phyloP scores from a whole-genome alignment of 2,329 filamentous ascomycete genomes.

The Monilinia vaccinii-corymbosi region DNA sequence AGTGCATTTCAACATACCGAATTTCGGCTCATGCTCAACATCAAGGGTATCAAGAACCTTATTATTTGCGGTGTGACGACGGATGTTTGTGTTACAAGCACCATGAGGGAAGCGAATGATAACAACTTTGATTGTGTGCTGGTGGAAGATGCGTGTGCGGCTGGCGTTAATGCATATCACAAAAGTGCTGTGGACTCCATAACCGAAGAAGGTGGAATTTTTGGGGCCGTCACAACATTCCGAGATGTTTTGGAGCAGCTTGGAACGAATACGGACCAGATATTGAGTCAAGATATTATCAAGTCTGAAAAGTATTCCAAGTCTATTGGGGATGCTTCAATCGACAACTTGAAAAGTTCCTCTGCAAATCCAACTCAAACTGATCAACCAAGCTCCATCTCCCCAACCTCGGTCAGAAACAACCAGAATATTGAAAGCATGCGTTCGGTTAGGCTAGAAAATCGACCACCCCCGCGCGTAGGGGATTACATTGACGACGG shows the following conservation, averaged over 20 bases:
- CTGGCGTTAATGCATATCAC: constrained; percentile 24
- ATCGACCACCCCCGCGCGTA: neutral
- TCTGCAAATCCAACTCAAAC: neutral
- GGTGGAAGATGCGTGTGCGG: constrained; percentile 27
- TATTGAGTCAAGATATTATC: neutral
- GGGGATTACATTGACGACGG: neutral
- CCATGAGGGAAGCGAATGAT: constrained; percentile 32
- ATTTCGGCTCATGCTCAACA: constrained; percentile 27
- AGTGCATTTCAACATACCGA: constrained; percentile 34
- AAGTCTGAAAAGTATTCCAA: neutral
- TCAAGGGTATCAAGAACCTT: constrained; percentile 29
- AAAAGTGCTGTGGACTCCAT: constrained; percentile 27
- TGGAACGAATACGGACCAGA: neutral
- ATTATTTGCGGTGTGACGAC: constrained; percentile 31
- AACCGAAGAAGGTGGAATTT: constrained; percentile 30
- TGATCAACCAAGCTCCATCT: neutral
- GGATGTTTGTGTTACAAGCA: constrained; percentile 31
- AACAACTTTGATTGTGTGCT: constrained; percentile 29
- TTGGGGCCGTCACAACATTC: constrained; percentile 27
- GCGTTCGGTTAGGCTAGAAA: neutral
- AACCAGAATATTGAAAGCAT: neutral
- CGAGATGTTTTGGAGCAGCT: neutral
- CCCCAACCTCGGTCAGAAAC: too few relatives aligned
- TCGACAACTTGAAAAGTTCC: neutral
- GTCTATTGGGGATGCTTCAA: neutral